Evolutionary conservation across 2,329 filamentous ascomycete genomes (phyloP).

Genomic region (Alternaria triticimaculans): DNA sequence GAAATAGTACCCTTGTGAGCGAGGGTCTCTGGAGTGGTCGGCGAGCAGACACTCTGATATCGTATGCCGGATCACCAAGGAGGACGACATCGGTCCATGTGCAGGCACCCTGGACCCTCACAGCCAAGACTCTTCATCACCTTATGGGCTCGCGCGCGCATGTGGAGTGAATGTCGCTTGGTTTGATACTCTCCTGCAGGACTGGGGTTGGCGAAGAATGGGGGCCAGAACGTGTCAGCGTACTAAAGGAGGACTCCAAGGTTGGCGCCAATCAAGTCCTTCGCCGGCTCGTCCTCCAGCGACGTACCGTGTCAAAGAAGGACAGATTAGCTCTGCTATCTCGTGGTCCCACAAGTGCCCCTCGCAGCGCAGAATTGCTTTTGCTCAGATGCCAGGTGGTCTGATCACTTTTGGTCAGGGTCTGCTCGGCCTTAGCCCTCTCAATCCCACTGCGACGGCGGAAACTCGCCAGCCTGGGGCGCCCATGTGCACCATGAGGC

Average conservation of each 20-base stretch:
- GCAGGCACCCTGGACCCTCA: slow-evolving; percentile 3
- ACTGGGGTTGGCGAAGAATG: slow-evolving; percentile 31
- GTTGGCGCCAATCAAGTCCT: slow-evolving; percentile 1
- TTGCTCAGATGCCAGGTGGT: slow-evolving; percentile 2
- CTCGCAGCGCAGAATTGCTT: slow-evolving; percentile 11
- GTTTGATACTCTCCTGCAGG: slow-evolving; percentile 7
- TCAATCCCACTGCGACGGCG: not conserved
- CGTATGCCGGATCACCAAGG: not conserved
- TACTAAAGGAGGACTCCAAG: not conserved
- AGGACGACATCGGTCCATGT: not conserved
- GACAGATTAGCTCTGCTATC: not conserved
- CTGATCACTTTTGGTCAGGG: not conserved
- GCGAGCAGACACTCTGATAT: slow-evolving; percentile 9
- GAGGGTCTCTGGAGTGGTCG: slow-evolving; percentile 8
- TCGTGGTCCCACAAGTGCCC: not conserved
- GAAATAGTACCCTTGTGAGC: slow-evolving; percentile 7
- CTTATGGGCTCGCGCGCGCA: slow-evolving; percentile 12
- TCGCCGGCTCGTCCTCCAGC: slow-evolving; percentile 1
- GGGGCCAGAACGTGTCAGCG: slow-evolving; percentile 21
- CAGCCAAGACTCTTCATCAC: slow-evolving; percentile 7
- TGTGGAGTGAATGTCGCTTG: not conserved
- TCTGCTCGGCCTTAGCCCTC: not conserved
- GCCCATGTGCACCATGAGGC: slow-evolving; percentile 3
- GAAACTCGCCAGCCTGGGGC: not conserved
- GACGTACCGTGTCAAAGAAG: slow-evolving; percentile 1